Percentiles rank a stretch among this genome's conserved stretches.
These are phyloP conservation scores for Arctostaphylos glauca DNA, from an alignment of 148 eudicot species.

Conservation along the genomic window DNA sequence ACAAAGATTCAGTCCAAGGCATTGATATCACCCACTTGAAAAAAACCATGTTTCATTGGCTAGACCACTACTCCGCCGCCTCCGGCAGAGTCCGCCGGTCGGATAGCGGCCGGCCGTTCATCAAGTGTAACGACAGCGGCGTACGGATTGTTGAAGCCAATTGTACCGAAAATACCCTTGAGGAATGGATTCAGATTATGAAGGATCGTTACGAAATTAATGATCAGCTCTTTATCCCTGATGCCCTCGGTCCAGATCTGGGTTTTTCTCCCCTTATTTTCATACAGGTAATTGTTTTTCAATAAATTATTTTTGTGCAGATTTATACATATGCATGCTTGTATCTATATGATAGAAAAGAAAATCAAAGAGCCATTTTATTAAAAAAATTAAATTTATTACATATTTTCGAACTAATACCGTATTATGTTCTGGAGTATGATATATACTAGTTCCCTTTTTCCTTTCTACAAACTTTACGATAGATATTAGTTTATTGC, in stretches of 20 bases:
- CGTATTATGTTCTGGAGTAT: too few species aligned
- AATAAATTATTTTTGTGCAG: not conserved
- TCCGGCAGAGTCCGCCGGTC: conserved; percentile 55
- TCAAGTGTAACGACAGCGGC: conserved; percentile 70
- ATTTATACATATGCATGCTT: too few species aligned
- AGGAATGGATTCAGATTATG: conserved; percentile 45
- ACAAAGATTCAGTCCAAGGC: conserved; percentile 23
- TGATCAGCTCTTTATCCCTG: conserved; percentile 36
- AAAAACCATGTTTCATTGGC: conserved; percentile 33
- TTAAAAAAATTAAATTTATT: too few species aligned
- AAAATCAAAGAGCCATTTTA: too few species aligned
- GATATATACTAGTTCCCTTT: too few species aligned
- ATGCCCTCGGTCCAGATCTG: conserved; percentile 57
- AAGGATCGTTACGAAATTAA: conserved; percentile 20
- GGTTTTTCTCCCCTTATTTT: conserved; percentile 56
- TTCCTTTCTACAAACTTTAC: too few species aligned
- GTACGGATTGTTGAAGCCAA: conserved; percentile 54
- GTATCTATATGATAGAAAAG: too few species aligned
- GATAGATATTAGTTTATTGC: too few species aligned
- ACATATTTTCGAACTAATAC: too few species aligned
- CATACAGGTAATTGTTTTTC: conserved; percentile 43
- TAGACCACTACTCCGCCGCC: conserved; percentile 29
- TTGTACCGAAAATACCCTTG: conserved; percentile 31
- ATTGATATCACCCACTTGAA: conserved; percentile 28
- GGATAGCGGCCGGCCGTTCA: conserved; percentile 33